Base-by-base conservation (phyloP, 352 stramenopile genomes). In the Globisporangium lucens region DNA sequence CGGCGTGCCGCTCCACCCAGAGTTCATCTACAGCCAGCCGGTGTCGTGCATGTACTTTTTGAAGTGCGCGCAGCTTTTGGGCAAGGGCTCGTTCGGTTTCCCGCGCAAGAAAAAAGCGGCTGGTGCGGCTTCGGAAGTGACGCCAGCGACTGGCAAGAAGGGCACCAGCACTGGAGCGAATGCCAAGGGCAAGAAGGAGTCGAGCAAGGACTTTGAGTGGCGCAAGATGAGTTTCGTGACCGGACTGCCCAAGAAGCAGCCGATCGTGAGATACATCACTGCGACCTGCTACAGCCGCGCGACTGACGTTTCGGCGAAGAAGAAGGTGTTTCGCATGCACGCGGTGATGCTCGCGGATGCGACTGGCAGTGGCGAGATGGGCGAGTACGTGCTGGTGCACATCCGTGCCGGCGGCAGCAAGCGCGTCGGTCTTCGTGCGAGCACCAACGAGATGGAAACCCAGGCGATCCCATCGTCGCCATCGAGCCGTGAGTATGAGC, bases 161-260 rank as follows among this genome's bases (percentile, higher is more conserved):
- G 67, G 59, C 35, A 69, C 36, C 56, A 61, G 15, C 53, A 17
- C 5, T 36, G 80, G 76, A 27, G 80, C 72, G 43, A 60, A 41
- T 5, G 41, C 24, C 3, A 74, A 72, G 67, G 61, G 64, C 53
- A 83, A 80, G 70, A 83, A 80, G 51, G 73, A 81, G 56, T 75
- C 69, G 58, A 89, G 77, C 71, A 91, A 90, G 67, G 82, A 91
- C 63, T 91, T 89, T 68, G 82, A 90, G 63, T 92, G 84, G 84
- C 82, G 84, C 65, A 92, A 92, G 62, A 92, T 90, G 84, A 90
- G 80, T 70, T 92, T 92, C 61, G 82, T 92, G 47, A 92, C 84
- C n/a, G 84, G 78, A 0, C 61, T 92, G 52, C 82, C 84, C 2
- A 92, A 90, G 76, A 89, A 90, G 70, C 74, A 89, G 56, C 79